These are phyloP conservation scores for Quercus wislizeni DNA, from an alignment of 306 rosid species.

Conservation along the genomic window DNA sequence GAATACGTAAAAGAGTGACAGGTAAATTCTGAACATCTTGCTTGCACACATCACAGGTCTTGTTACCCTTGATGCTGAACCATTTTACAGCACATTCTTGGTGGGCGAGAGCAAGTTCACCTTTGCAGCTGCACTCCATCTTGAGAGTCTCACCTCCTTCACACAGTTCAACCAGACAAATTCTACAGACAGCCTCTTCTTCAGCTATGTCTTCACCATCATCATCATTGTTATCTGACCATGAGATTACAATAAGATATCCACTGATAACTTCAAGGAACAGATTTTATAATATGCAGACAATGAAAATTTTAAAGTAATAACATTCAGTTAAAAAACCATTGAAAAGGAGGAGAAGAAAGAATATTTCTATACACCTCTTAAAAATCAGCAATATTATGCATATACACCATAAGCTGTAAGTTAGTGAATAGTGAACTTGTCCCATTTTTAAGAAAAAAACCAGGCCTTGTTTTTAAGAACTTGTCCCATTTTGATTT, in stretches of 20 bases:
- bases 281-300: background rate
- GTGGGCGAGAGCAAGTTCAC: conserved; percentile 97
- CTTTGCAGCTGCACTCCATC: conserved; percentile 99
- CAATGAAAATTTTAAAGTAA: background rate
- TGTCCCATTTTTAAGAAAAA: background rate
- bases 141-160: conserved; percentile 99
- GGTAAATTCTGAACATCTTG: conserved; percentile 81
- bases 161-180: conserved; percentile 83
- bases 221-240: conserved; percentile 49
- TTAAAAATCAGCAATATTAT: background rate
- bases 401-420: background rate
- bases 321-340: conserved; percentile 4
- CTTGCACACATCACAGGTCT: conserved; percentile 93
- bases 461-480: background rate
- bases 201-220: conserved; percentile 87
- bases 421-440: background rate
- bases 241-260: conserved; percentile 21
- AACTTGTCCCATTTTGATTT: background rate
- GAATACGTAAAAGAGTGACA: conserved; percentile 83
- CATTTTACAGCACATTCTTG: conserved; percentile 91
- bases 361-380: background rate
- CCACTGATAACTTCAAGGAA: conserved; percentile 7
- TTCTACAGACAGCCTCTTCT: conserved; percentile 96
- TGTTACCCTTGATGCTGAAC: conserved; percentile 96
- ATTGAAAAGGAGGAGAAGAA: background rate